Percentiles rank a stretch among this genome's conserved stretches.
These are phyloP conservation scores for Perkinsus marinus DNA, from an alignment of 169 alveolate genomes.

Conservation along the genomic window DNA sequence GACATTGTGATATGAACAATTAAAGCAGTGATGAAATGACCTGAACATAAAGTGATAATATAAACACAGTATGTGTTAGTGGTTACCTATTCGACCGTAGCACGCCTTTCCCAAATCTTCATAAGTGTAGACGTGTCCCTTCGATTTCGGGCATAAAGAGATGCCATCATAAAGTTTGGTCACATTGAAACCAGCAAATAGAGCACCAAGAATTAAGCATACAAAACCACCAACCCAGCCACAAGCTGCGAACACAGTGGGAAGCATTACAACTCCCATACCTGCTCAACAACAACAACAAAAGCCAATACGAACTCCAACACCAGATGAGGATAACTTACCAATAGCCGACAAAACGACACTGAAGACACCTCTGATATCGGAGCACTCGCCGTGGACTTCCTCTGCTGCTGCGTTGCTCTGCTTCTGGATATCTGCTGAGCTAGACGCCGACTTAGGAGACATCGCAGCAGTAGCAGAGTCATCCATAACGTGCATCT, in stretches of 20 bases:
- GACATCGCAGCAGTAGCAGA: not conserved
- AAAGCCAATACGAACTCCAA: not conserved
- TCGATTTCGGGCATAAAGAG: not conserved
- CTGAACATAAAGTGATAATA: not conserved
- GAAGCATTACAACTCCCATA: not conserved
- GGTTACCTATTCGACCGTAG: not conserved
- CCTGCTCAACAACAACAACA: too few species aligned
- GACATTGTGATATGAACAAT: not conserved
- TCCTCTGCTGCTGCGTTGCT: not conserved
- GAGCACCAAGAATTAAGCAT: not conserved
- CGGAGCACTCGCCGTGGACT: not conserved
- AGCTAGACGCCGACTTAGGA: not conserved
- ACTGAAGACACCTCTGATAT: not conserved
- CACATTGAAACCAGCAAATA: not conserved
- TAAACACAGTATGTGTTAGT: not conserved
- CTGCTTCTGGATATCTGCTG: not conserved
- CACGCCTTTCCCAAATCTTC: not conserved
- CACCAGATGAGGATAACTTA: not conserved
- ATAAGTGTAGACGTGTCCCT: not conserved
- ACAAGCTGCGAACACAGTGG: not conserved
- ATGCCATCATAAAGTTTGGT: not conserved
- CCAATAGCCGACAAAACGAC: not conserved
- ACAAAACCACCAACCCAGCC: not conserved
- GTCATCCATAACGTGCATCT: not conserved
- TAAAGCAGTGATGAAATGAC: not conserved